Evolutionary conservation across 805 yeast species (phyloP).

Genomic region (Sugiyamaella americana): DNA sequence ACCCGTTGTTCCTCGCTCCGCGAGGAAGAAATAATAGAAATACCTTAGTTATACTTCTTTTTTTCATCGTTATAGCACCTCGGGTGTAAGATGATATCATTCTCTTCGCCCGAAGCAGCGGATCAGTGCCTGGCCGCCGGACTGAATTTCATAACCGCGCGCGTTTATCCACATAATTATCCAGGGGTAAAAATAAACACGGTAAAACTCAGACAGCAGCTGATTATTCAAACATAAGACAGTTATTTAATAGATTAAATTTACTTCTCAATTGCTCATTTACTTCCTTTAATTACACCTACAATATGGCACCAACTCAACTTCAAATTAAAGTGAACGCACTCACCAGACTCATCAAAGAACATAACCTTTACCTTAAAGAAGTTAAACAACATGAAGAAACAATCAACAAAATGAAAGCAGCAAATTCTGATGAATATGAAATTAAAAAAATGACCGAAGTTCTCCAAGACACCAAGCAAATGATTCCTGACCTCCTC

Average conservation of each 20-base stretch:
- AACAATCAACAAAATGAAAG: slow-evolving; percentile 43
- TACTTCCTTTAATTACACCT: no score
- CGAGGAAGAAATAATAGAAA: no score
- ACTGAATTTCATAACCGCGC: no score
- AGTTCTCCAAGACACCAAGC: slow-evolving; percentile 49
- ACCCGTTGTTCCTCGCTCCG: no score
- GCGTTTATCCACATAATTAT: background rate
- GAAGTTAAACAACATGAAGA: slow-evolving; percentile 53
- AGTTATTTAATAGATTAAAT: no score
- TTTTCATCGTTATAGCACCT: no score
- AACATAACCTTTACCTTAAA: slow-evolving; percentile 51
- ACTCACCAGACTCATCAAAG: slow-evolving; percentile 60
- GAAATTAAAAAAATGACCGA: slow-evolving; percentile 53
- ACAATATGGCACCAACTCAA: slow-evolving; percentile 56
- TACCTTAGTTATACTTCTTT: no score
- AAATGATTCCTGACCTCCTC: slow-evolving; percentile 45
- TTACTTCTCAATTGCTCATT: background rate
- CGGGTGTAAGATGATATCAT: no score
- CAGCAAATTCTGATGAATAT: slow-evolving; percentile 50
- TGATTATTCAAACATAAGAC: background rate
- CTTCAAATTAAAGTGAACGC: slow-evolving; percentile 69
- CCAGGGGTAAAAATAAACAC: background rate
- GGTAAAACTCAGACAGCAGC: background rate
- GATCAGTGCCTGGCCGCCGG: no score
- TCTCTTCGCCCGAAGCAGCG: no score